phyloP scores from a whole-genome alignment of 345 rosid species.

The Gossypium raimondii region DNA sequence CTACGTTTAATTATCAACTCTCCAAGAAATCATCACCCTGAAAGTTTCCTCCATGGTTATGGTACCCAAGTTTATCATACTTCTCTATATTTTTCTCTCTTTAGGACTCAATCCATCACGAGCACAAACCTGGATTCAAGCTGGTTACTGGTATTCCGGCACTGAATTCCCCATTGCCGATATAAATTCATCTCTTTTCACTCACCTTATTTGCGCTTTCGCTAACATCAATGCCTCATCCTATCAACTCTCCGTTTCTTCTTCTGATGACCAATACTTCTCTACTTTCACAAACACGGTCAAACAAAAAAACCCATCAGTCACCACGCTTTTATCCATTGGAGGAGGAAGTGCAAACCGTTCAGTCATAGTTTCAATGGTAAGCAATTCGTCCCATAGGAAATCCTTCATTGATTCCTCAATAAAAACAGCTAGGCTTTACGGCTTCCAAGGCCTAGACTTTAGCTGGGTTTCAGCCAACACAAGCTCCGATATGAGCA shows the following conservation, averaged over 20 bases:
- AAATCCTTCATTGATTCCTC: constrained; percentile 13
- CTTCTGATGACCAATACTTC: constrained; percentile 5
- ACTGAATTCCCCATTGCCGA: constrained; percentile 14
- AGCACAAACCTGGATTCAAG: constrained; percentile 28
- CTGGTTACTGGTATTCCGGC: constrained; percentile 27
- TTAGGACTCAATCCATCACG: neutral
- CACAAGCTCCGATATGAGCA: neutral
- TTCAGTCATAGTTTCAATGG: neutral
- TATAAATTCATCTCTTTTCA: constrained; percentile 29
- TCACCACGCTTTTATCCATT: constrained; percentile 24
- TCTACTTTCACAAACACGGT: constrained; percentile 6
- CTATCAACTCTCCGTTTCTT: constrained; percentile 15
- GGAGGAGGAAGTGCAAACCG: constrained; percentile 4
- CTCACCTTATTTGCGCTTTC: constrained; percentile 32
- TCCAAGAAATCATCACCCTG: neutral
- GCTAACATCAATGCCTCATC: constrained; percentile 26
- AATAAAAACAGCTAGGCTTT: constrained; percentile 15
- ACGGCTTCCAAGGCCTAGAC: constrained; percentile 28
- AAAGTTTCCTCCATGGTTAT: neutral
- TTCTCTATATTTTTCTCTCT: neutral
- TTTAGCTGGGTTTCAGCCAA: constrained; percentile 16
- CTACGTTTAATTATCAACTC: neutral
- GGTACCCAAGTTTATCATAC: too few relatives aligned
- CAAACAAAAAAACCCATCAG: constrained; percentile 22
- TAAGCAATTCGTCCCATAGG: constrained; percentile 10